Evolutionary conservation across 257 asterid species (phyloP).

Genomic region (Lithospermum erythrorhizon): DNA sequence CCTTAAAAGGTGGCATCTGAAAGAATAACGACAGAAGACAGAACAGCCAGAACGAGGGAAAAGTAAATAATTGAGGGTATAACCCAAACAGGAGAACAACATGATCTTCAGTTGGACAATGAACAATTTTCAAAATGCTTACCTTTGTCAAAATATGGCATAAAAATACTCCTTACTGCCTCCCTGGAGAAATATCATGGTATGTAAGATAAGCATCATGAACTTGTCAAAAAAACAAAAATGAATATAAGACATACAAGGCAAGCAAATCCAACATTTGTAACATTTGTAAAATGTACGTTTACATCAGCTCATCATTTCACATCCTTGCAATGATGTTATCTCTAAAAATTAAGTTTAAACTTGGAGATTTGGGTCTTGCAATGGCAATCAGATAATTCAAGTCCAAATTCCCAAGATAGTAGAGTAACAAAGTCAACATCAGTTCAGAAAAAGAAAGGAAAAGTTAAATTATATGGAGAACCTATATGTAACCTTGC

Average conservation of each 20-base stretch:
- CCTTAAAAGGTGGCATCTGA: background rate
- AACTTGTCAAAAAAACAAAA: background rate
- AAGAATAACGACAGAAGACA: background rate
- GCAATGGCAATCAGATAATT: background rate
- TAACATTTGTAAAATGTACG: background rate
- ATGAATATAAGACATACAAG: background rate
- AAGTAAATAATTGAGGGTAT: background rate
- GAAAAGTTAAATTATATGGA: too few species aligned
- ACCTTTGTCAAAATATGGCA: constrained; percentile 71
- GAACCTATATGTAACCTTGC: background rate
- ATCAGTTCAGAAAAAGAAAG: background rate
- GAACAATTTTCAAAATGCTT: constrained; percentile 15
- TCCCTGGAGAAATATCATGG: too few species aligned
- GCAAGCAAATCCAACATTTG: background rate
- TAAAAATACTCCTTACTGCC: constrained; percentile 46
- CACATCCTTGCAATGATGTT: background rate
- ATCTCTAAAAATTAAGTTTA: background rate
- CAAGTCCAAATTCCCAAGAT: too few species aligned
- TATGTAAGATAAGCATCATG: background rate
- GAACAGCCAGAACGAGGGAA: background rate
- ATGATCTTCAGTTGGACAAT: constrained; percentile 1
- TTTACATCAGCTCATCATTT: background rate
- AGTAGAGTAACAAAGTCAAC: too few species aligned
- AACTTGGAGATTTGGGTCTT: background rate
- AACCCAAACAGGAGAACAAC: constrained; percentile 1